phyloP scores from a whole-genome alignment of 352 stramenopile species.

The Phytopythium helicoides region DNA sequence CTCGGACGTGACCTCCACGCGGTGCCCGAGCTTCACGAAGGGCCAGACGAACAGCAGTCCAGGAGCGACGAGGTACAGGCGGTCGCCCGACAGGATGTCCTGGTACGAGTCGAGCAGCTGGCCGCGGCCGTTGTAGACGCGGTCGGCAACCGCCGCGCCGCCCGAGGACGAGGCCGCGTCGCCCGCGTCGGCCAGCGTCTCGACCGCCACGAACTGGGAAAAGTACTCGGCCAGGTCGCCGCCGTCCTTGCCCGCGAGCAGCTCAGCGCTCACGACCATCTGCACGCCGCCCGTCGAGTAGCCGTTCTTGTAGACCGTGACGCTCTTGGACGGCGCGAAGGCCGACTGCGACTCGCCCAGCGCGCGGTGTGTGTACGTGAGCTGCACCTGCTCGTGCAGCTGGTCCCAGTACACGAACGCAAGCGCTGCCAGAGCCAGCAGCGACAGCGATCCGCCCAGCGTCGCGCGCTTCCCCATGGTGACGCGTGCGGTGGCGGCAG shows the following conservation, averaged over 20 bases:
- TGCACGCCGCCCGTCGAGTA: conserved; percentile 73
- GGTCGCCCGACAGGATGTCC: conserved; percentile 51
- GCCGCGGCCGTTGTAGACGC: conserved; percentile 71
- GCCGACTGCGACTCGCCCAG: conserved; percentile 33
- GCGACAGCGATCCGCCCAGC: conserved; percentile 31
- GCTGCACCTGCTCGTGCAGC: conserved; percentile 60
- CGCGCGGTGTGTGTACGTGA: conserved; percentile 56
- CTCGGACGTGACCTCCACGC: conserved; percentile 48
- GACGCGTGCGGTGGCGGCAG: neutral
- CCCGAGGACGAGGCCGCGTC: conserved; percentile 15
- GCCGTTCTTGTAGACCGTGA: conserved; percentile 79
- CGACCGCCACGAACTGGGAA: conserved; percentile 77
- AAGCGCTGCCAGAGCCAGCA: conserved; percentile 35
- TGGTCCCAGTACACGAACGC: conserved; percentile 53
- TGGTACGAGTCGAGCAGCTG: conserved; percentile 46
- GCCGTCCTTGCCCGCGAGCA: conserved; percentile 46
- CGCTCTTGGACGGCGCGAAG: conserved; percentile 44
- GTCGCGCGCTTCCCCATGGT: conserved; percentile 55
- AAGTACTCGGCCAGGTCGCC: conserved; percentile 73
- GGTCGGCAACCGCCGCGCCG: conserved; percentile 42
- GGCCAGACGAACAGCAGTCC: conserved; percentile 75
- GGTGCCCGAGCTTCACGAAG: conserved; percentile 79
- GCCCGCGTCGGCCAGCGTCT: conserved; percentile 24
- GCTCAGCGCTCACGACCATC: conserved; percentile 59
- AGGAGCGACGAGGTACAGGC: conserved; percentile 72